These are phyloP conservation scores for Cutaneotrichosporon curvatum DNA, from an alignment of 1,284 basidiomycete genomes.

Conservation along the genomic window DNA sequence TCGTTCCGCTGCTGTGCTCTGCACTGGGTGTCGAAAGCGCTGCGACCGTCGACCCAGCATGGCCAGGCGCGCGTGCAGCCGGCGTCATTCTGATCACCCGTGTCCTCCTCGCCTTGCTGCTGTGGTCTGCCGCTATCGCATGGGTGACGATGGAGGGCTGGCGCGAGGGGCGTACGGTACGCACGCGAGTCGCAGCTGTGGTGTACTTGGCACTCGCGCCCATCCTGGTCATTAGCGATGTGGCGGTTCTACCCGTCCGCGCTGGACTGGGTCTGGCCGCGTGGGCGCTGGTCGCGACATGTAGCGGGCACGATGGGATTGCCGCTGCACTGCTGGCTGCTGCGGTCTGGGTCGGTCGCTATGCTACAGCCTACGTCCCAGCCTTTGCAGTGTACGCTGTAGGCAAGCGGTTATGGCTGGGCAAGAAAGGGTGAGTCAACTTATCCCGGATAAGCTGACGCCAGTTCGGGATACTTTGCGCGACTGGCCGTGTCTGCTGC, in stretches of 20 bases:
- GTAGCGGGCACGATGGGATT: constrained; percentile 8
- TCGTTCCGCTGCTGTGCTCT: neutral
- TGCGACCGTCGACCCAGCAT: neutral
- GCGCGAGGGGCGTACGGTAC: constrained; percentile 14
- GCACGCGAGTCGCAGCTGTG: constrained; percentile 13
- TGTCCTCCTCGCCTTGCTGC: constrained; percentile 6
- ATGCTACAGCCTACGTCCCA: constrained; percentile 7
- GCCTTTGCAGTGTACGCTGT: constrained; percentile 13
- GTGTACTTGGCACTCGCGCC: constrained; percentile 11
- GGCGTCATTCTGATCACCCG: neutral
- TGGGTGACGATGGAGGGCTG: constrained; percentile 14
- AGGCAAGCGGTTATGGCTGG: constrained; percentile 18
- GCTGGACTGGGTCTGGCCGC: constrained; percentile 12
- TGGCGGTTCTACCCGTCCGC: constrained; percentile 8
- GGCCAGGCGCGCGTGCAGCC: neutral
- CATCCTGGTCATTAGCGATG: constrained; percentile 8
- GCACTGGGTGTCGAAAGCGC: no score
- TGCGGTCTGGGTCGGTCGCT: constrained; percentile 1
- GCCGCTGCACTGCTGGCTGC: constrained; percentile 8
- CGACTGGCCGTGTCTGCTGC: constrained; percentile 4
- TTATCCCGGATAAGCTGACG: neutral
- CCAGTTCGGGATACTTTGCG: constrained; percentile 7
- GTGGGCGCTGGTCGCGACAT: constrained; percentile 13
- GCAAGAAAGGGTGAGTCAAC: constrained; percentile 4
- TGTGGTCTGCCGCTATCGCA: constrained; percentile 12